Evolutionary conservation across 2,329 filamentous ascomycete genomes (phyloP).

Genomic region (Fusarium brevicatenulatum): DNA sequence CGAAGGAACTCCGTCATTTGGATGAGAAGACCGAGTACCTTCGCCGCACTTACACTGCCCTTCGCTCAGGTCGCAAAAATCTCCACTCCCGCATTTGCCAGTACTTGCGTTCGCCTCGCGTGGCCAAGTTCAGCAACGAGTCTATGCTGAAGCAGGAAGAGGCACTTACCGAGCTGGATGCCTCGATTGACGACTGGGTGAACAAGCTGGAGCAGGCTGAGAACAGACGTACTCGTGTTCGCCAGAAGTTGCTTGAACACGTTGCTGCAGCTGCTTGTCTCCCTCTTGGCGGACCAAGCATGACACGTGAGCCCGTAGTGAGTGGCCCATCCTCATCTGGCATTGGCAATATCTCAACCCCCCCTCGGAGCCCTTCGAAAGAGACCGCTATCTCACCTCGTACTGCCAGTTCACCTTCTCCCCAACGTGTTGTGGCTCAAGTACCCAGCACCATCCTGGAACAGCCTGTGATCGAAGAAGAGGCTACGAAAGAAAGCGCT

Average conservation of each 20-base stretch:
- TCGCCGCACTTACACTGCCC: conserved; percentile 77
- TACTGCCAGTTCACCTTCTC: conserved; percentile 56
- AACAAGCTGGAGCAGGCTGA: conserved; percentile 83
- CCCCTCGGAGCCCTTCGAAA: conserved; percentile 69
- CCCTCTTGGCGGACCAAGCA: conserved; percentile 42
- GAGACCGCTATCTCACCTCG: conserved; percentile 47
- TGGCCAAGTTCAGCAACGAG: conserved; percentile 77
- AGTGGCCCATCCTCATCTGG: conserved; percentile 50
- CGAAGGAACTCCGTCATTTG: conserved; percentile 78
- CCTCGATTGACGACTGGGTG: conserved; percentile 83
- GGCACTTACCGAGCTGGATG: conserved; percentile 78
- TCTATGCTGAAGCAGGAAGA: conserved; percentile 84
- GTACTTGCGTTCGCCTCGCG: conserved; percentile 76
- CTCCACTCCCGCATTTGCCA: conserved; percentile 81
- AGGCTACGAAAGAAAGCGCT: conserved; percentile 40
- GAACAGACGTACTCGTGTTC: conserved; percentile 77
- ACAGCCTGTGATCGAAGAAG: conserved; percentile 59
- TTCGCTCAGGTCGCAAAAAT: conserved; percentile 79
- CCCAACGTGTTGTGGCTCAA: conserved; percentile 62
- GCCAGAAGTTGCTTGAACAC: conserved; percentile 84
- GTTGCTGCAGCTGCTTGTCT: conserved; percentile 76
- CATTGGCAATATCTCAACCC: conserved; percentile 61
- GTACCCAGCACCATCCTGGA: conserved; percentile 67
- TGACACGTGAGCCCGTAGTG: conserved; percentile 54
- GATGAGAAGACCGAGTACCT: conserved; percentile 83